Conservation (phyloP, 441 rosid species). For the Mallotus repandus region DNA sequence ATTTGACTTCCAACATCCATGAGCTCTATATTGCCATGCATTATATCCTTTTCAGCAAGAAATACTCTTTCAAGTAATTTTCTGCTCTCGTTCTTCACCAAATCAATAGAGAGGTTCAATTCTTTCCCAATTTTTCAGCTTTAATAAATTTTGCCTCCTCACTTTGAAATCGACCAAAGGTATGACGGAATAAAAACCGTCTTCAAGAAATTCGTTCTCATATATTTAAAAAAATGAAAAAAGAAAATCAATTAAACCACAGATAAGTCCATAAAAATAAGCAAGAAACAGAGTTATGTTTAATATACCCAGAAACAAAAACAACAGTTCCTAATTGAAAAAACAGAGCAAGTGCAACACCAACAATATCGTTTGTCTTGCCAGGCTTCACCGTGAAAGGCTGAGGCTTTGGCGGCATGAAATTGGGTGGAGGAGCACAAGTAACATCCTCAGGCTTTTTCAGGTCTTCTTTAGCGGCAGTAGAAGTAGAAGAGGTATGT, state of each 20-base stretch:
- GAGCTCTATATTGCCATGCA: conserved; percentile 67
- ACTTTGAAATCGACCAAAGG: no score
- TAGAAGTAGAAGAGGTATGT: conserved; percentile 32
- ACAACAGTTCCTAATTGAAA: conserved; percentile 79
- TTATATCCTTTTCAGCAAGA: conserved; percentile 82
- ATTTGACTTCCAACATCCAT: conserved; percentile 70
- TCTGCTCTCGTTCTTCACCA: conserved; percentile 80
- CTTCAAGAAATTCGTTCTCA: not conserved
- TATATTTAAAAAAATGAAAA: not conserved
- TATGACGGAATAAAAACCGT: no score
- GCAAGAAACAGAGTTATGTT: not conserved
- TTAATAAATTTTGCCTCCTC: no score
- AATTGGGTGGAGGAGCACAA: conserved; percentile 67
- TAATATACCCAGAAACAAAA: conserved; percentile 70
- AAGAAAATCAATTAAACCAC: not conserved
- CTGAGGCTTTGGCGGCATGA: conserved; percentile 76
- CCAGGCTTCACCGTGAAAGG: conserved; percentile 61
- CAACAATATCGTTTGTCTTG: conserved; percentile 51
- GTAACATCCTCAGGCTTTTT: conserved; percentile 22
- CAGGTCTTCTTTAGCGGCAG: conserved; percentile 30
- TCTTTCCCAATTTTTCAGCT: conserved; percentile 72
- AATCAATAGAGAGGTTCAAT: conserved; percentile 63
- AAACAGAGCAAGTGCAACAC: conserved; percentile 63
- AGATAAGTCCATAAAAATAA: not conserved
- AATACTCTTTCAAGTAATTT: conserved; percentile 84